Conservation (phyloP, 306 rosid genomes). For the Benincasa hispida region DNA sequence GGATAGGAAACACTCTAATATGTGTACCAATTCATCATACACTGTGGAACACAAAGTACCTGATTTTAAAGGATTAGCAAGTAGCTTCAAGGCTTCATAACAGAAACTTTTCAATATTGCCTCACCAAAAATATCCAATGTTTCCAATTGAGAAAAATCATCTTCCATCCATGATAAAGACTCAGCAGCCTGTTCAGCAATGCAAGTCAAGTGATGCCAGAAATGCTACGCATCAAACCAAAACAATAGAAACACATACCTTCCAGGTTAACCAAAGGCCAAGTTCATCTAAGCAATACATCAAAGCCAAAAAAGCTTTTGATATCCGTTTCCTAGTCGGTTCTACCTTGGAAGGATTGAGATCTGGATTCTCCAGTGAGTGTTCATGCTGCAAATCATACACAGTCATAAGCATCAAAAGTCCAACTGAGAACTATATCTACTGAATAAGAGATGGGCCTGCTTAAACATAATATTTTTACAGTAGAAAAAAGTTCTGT, state of each 20-base stretch:
- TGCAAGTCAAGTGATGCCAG: constrained; percentile 8
- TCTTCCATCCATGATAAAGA: constrained; percentile 23
- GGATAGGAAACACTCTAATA: background rate
- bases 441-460: background rate
- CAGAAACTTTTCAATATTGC: constrained; percentile 32
- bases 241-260: constrained; percentile 26
- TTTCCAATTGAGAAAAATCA: constrained; percentile 32
- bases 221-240: constrained; percentile 3
- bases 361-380: constrained; percentile 20
- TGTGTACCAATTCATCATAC: background rate
- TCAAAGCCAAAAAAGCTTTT: constrained; percentile 24
- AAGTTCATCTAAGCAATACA: constrained; percentile 57
- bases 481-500: background rate
- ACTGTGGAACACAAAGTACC: constrained; percentile 24
- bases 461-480: background rate
- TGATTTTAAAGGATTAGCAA: constrained; percentile 24
- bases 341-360: constrained; percentile 20
- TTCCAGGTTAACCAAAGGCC: constrained; percentile 67
- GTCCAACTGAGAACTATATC: background rate
- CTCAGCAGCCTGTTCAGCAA: constrained; percentile 51
- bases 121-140: constrained; percentile 31
- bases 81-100: constrained; percentile 19
- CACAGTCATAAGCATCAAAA: background rate
- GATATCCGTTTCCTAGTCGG: constrained; percentile 29
- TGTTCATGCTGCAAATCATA: constrained; percentile 35